Evolutionary conservation across 2,329 filamentous ascomycete species (phyloP).

Genomic region (Monilinia fructigena): DNA sequence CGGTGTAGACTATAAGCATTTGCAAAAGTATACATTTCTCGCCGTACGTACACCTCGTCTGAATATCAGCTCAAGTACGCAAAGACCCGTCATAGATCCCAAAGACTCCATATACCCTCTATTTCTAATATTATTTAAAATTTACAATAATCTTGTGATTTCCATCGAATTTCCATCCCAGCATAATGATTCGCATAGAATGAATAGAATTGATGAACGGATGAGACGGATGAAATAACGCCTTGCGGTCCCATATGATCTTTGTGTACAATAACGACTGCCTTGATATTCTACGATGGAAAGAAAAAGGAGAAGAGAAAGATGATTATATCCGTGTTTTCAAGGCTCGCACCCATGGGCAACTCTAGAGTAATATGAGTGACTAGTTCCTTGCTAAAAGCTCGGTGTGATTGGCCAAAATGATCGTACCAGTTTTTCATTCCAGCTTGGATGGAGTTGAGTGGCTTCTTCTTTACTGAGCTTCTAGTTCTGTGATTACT

Average conservation of each 20-base stretch:
- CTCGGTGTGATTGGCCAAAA: not conserved
- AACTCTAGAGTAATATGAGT: too few species aligned
- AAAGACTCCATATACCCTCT: too few species aligned
- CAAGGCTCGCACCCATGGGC: not conserved
- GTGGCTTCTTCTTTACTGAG: not conserved
- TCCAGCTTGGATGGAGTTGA: not conserved
- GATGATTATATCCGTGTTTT: not conserved
- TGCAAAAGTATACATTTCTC: too few species aligned
- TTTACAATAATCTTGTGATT: not conserved
- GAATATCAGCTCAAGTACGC: not conserved
- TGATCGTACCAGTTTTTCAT: not conserved
- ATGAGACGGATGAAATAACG: not conserved
- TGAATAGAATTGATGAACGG: too few species aligned
- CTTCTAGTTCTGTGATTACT: not conserved
- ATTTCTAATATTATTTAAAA: too few species aligned
- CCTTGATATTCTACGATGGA: not conserved
- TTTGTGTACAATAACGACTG: not conserved
- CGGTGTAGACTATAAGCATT: too few species aligned
- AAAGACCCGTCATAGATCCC: too few species aligned
- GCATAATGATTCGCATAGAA: not conserved
- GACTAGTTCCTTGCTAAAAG: not conserved
- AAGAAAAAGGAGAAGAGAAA: not conserved
- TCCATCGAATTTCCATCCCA: not conserved
- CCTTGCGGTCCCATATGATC: not conserved
- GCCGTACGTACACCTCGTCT: too few species aligned